Evolutionary conservation across 768 basidiomycete species (phyloP).

Genomic region (Tulasnella sp.): DNA sequence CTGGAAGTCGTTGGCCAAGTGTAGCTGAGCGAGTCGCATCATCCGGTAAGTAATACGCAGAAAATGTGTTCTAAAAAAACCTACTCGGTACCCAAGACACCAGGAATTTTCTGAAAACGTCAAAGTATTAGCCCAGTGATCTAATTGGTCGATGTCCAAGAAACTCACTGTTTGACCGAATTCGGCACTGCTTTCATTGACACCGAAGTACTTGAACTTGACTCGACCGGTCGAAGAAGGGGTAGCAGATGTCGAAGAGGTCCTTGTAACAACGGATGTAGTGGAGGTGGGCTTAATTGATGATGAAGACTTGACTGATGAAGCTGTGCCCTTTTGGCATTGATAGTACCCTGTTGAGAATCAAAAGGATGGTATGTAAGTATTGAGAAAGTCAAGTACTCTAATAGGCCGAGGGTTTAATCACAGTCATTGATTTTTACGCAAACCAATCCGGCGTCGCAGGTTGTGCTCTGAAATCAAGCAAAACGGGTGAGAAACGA

Average conservation of each 20-base stretch:
- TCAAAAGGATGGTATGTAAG: too few species aligned
- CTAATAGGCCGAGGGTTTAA: background rate
- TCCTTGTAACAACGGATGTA: conserved; percentile 17
- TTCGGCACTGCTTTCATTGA: conserved; percentile 50
- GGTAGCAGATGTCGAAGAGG: background rate
- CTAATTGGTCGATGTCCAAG: conserved; percentile 25
- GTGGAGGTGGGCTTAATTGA: conserved; percentile 24
- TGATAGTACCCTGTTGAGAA: background rate
- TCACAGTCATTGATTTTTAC: conserved; percentile 31
- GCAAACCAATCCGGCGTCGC: conserved; percentile 35
- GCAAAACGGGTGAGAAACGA: background rate
- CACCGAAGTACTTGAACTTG: conserved; percentile 51
- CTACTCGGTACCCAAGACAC: conserved; percentile 28
- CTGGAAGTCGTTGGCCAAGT: conserved; percentile 37
- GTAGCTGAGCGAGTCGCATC: conserved; percentile 22
- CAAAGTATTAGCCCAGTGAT: conserved; percentile 48
- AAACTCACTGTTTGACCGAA: conserved; percentile 32
- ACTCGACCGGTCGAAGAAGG: background rate
- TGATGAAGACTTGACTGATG: conserved; percentile 13
- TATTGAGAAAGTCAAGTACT: background rate
- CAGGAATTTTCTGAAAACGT: conserved; percentile 37
- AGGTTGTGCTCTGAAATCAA: conserved; percentile 24
- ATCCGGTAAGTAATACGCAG: background rate
- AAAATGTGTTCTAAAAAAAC: background rate
- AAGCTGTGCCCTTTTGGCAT: background rate